Conservation (phyloP, 176 grass and related monocot species). For the Carex kokanica region DNA sequence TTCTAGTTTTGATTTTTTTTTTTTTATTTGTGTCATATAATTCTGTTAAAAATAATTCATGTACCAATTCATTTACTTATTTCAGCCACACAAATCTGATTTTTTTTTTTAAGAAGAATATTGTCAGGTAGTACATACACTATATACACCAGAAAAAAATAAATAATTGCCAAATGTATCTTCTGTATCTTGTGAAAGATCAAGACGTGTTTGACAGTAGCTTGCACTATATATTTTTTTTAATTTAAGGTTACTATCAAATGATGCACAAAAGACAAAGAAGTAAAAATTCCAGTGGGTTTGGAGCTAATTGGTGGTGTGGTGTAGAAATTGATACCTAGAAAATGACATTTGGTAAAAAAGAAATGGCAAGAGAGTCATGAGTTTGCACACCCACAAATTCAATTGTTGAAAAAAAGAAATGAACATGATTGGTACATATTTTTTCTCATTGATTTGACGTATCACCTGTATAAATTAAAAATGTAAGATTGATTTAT, state of each 20-base stretch:
- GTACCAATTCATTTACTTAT: background rate
- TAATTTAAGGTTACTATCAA: background rate
- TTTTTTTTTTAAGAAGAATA: background rate
- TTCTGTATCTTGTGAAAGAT: background rate
- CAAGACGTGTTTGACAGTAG: background rate
- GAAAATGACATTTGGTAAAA: slow-evolving; percentile 12
- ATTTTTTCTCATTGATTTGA: background rate
- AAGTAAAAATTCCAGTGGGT: background rate
- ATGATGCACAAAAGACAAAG: background rate
- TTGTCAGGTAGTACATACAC: background rate
- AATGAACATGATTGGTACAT: background rate
- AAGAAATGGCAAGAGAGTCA: background rate
- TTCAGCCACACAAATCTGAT: background rate
- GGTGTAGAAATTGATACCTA: background rate
- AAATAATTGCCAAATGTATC: background rate
- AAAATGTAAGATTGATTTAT: background rate
- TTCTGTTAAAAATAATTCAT: background rate
- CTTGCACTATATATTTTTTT: background rate
- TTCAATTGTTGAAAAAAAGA: background rate
- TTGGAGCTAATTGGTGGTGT: background rate
- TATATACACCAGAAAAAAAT: background rate
- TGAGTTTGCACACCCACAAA: background rate
- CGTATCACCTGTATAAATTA: background rate
- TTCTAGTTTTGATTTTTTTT: background rate
- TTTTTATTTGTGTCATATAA: background rate